Evolutionary conservation across 1,284 basidiomycete species (phyloP), one percentile per base, ranked within the genome.

Genomic region (Tylopilus sp.): DNA sequence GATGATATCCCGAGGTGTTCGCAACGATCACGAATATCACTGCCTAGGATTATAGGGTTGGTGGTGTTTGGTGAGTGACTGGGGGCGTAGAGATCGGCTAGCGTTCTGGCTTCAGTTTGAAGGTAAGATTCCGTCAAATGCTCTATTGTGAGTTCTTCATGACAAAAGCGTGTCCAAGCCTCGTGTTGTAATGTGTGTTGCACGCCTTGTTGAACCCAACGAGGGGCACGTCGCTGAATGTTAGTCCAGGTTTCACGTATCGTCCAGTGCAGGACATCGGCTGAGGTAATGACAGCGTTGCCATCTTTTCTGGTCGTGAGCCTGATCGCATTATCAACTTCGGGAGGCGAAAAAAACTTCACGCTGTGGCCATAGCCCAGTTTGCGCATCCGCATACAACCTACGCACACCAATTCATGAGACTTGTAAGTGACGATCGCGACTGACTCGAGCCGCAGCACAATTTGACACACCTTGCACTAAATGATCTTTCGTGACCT

Each of bases 401-500:
- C 82, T 83, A 44, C 10, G n/a, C n/a, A n/a, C n/a, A n/a, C n/a
- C 8, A 19, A 33, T 36, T n/a, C 36, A 54, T 51, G n/a, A 19
- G 44, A 13, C 44, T 19, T 4, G 15, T 44, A 6, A 15, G 5
- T 8, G 44, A 44, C 16, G 16, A 44, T 36, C 33, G 10, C 33
- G 15, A 44, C n/a, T n/a, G n/a, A n/a, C n/a, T n/a, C n/a, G n/a
- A n/a, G 33, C 33, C 15, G 19, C 51, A 47, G 47, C 18, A n/a
- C 15, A 10, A 13, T 1, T n/a, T 36, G 33, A 66, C 78, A 65
- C 65, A 85, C 86, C 86, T 80, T 87, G 86, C 5, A 82, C 74
- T 6, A 88, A 67, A 58, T 82, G 76, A 70, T 88, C 87, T 62
- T 88, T 88, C 0, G 83, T 85, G 10, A 87, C 73, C 57, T 83